phyloP scores from a whole-genome alignment of 2,329 filamentous ascomycete genomes.

The Dichotomopilus funicola region DNA sequence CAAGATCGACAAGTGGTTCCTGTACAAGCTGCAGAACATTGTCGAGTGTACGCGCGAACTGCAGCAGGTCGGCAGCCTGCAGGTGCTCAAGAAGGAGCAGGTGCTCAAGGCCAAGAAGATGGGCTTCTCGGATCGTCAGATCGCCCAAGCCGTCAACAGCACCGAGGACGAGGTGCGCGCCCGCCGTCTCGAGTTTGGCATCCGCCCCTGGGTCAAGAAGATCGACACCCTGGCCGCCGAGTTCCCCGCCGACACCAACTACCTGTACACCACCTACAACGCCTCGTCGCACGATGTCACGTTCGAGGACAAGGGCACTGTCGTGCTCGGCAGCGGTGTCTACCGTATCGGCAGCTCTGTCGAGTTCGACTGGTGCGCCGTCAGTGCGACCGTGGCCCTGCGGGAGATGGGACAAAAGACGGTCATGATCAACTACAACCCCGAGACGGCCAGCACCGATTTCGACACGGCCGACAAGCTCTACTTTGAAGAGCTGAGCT shows the following conservation, averaged over 20 bases:
- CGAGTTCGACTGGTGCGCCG: slow-evolving; percentile 98
- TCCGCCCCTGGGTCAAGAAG: slow-evolving; percentile 94
- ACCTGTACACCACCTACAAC: slow-evolving; percentile 97
- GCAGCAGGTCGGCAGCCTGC: slow-evolving; percentile 73
- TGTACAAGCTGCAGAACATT: slow-evolving; percentile 97
- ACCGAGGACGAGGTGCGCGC: slow-evolving; percentile 87
- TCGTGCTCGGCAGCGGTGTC: slow-evolving; percentile 89
- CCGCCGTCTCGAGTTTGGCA: slow-evolving; percentile 75
- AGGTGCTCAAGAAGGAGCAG: slow-evolving; percentile 80
- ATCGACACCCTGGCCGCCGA: slow-evolving; percentile 97
- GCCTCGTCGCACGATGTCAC: slow-evolving; percentile 87
- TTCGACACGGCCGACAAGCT: slow-evolving; percentile 84
- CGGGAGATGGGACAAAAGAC: slow-evolving; percentile 91
- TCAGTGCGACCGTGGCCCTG: slow-evolving; percentile 79
- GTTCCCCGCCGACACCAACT: slow-evolving; percentile 92
- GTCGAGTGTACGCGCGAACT: slow-evolving; percentile 85
- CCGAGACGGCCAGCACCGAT: slow-evolving; percentile 76
- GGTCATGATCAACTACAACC: slow-evolving; percentile 92
- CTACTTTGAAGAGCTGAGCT: slow-evolving; percentile 95
- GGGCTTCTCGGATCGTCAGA: slow-evolving; percentile 96
- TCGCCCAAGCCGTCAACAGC: slow-evolving; percentile 75
- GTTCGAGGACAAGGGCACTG: slow-evolving; percentile 84
- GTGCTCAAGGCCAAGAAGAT: slow-evolving; percentile 92
- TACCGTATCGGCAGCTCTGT: slow-evolving; percentile 97
- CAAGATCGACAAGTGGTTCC: slow-evolving; percentile 99